Evolutionary conservation across 148 eudicot genomes (phyloP), one percentile per base, ranked within the genome.

Genomic region (Chenopodium album): DNA sequence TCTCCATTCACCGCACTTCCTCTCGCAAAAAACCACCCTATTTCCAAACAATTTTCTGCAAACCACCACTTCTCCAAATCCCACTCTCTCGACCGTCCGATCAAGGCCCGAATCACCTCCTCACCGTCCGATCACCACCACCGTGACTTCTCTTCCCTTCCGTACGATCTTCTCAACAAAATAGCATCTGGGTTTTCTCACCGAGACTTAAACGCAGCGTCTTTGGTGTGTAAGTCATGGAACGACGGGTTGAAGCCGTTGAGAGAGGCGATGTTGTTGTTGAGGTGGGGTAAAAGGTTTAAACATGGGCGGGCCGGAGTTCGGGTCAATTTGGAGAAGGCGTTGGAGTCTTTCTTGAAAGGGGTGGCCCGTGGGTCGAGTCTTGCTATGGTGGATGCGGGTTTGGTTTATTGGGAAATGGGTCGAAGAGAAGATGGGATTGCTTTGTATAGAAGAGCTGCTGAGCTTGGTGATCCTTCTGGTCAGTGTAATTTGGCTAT

Each of bases 381-480:
- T 2, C 86, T 92, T 0, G 97, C 98, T 13, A 94, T 96, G 99
- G 98, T 96, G 66, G 99, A 96, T 71, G 98, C 97, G 0, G 99
- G 99, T 0, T 78, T 96, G 82, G 76, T 94, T 41, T 94, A 91
- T 79, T 92, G 98, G 99, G 99, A 96, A 81, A 92, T 87, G 90
- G 99, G 97, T 9, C 84, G 46, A 82, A 94, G 73, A 78, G 90
- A 90, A 13, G 83, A 92, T 29, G 95, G 91, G 23, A 63, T 92
- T 47, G 80, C 67, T 66, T 84, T 90, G 78, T 96, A 96, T 81
- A 73, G 82, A 34, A 78, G 80, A 28, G 99, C 98, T 2, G 98
- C 99, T 41, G 90, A 86, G 84, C 85, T 92, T 2, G 99, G 98
- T 28, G 91, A 96, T 50, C 84, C 91, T 63, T 86, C 98, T 37